These are phyloP conservation scores for Ophiostoma montium DNA, from an alignment of 2,329 filamentous ascomycete species.

Conservation along the genomic window DNA sequence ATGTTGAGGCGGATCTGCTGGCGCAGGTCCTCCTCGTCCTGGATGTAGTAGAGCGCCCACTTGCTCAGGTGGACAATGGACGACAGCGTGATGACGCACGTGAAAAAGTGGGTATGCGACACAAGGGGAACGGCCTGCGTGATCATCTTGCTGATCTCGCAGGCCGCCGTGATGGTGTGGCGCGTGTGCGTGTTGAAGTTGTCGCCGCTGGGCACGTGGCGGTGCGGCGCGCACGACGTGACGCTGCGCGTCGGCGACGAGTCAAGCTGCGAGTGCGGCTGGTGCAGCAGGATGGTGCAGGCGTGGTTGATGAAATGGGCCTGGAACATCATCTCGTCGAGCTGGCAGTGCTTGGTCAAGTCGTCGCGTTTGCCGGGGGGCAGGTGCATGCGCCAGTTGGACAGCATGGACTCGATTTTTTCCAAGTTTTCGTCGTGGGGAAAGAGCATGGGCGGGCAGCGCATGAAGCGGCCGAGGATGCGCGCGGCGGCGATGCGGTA, in stretches of 20 bases:
- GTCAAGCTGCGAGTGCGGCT: slow-evolving; percentile 64
- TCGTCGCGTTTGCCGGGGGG: slow-evolving; percentile 58
- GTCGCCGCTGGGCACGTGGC: slow-evolving; percentile 32
- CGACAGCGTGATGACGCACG: slow-evolving; percentile 63
- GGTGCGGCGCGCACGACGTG: slow-evolving; percentile 53
- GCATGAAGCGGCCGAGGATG: slow-evolving; percentile 65
- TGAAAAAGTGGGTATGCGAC: slow-evolving; percentile 72
- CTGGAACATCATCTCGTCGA: slow-evolving; percentile 88
- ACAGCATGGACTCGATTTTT: slow-evolving; percentile 37
- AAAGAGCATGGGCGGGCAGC: slow-evolving; percentile 35
- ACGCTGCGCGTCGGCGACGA: slow-evolving; percentile 42
- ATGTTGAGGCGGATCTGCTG: slow-evolving; percentile 69
- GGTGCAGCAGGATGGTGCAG: slow-evolving; percentile 62
- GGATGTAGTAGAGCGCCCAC: slow-evolving; percentile 52
- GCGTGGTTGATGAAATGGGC: slow-evolving; percentile 64
- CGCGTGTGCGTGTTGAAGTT: slow-evolving; percentile 55
- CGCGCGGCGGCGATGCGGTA: slow-evolving; percentile 73
- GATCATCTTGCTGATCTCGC: slow-evolving; percentile 60
- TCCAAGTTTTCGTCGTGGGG: slow-evolving; percentile 38
- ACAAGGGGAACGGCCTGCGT: slow-evolving; percentile 58
- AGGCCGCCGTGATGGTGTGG: slow-evolving; percentile 68
- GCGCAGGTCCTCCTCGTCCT: slow-evolving; percentile 51
- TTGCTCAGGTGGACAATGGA: slow-evolving; percentile 72
- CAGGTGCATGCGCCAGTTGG: slow-evolving; percentile 69
- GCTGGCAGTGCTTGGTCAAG: slow-evolving; percentile 51